Base-by-base conservation (phyloP, 345 rosid species). In the Populus alba region DNA sequence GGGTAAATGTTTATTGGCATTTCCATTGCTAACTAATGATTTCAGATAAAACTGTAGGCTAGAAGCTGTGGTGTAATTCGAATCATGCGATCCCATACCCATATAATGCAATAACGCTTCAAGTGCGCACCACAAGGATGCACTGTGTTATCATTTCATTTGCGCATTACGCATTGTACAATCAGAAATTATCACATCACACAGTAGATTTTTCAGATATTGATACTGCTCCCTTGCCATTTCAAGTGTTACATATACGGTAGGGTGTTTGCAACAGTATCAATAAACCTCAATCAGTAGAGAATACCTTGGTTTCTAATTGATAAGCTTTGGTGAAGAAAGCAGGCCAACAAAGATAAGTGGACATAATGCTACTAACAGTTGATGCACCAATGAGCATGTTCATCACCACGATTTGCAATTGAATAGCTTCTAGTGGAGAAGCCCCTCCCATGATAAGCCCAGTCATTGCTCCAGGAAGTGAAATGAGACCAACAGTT, bases 381-480 rank as follows among this genome's bases (percentile, higher is more conserved):
- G 99, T 92, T 0, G 92, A 82, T 27, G 99, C 94, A 10, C 95
- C 95, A 0, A 95, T 80, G 23, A 95, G 81, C 98, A 93, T 95
- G 84, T 93, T 93, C 99, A 92, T 95, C 1, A 95, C 99, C 45
- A 93, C 92, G n/a, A 95, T 95, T 88, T 95, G 98, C 18, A 93
- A 88, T 70, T 95, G 99, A 76, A 95, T 93, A 9, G 98, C 98
- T 76, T 93, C 97, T 1, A 91, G 75, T 1, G 98, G 97, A 6
- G 98, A 92, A 9, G 99, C 94, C 65, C 99, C 99, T 9, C 98
- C 99, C 99, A 95, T 93, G 75, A 95, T 95, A 75, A 95, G 89
- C 23, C 97, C 94, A 1, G 98, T 95, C 98, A 93, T 95, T 0
- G 99, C 97, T 0, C 98, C 97, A 0, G 99, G 99, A 43, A 93